Evolutionary conservation across 345 rosid species (phyloP).

Genomic region (Rhodomyrtus tomentosa): DNA sequence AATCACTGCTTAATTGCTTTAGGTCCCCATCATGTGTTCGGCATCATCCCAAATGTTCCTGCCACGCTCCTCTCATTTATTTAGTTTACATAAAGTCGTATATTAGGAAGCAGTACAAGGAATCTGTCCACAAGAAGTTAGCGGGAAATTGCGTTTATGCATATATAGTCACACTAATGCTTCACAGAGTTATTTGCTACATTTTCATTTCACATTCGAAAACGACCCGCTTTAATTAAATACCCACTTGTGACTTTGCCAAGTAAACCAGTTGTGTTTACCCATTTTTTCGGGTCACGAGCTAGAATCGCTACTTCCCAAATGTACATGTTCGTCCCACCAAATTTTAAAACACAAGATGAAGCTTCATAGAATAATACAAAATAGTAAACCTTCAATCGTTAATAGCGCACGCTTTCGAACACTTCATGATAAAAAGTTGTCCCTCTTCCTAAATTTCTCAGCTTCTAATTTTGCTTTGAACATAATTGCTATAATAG

Average conservation of each 20-base stretch:
- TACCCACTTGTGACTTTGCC: not conserved
- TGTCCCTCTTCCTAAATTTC: not conserved
- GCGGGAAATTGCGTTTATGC: conserved; percentile 24
- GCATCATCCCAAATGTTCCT: conserved; percentile 14
- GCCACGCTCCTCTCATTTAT: conserved; percentile 10
- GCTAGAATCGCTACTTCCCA: not conserved
- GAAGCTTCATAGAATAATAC: not conserved
- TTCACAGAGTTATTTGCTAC: not conserved
- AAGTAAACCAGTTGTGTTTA: not conserved
- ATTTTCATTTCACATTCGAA: not conserved
- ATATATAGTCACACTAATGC: not conserved
- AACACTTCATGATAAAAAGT: not conserved
- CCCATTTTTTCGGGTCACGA: not conserved
- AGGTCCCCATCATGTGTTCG: not conserved
- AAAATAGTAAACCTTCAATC: not conserved
- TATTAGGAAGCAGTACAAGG: conserved; percentile 20
- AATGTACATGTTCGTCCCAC: not conserved
- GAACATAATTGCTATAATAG: not conserved
- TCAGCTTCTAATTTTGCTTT: not conserved
- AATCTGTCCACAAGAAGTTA: conserved; percentile 21
- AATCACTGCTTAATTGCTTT: not conserved
- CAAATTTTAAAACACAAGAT: not conserved
- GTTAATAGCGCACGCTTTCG: not conserved
- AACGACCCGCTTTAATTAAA: not conserved
- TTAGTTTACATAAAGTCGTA: conserved; percentile 10